Percentiles rank a stretch among this genome's conserved stretches.
Conservation (phyloP, 305 asterid genomes). For the Fraxinus dipetala region DNA sequence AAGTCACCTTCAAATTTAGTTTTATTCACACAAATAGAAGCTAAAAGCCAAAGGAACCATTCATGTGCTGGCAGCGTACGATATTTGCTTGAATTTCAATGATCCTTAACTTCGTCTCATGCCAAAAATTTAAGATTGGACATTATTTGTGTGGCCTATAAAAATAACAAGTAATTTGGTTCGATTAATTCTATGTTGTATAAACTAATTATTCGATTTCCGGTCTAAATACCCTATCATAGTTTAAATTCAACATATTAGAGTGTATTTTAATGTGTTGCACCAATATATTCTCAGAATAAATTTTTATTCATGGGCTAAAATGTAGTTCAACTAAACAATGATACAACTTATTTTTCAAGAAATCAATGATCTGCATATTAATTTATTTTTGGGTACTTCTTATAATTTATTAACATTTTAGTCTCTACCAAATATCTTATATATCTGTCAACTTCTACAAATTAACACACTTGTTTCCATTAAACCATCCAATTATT, state of each 20-base stretch:
- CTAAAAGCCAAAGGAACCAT: slow-evolving; percentile 14
- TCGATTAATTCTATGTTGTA: not conserved
- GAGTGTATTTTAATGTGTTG: not conserved
- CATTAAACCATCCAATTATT: not conserved
- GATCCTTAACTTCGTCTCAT: slow-evolving; percentile 26
- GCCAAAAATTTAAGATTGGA: not conserved
- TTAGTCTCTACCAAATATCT: too few relatives aligned
- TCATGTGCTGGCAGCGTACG: not conserved
- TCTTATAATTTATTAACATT: not conserved
- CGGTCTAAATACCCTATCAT: not conserved
- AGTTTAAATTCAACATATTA: not conserved
- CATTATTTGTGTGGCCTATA: not conserved
- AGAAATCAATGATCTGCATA: not conserved
- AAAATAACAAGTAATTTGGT: not conserved
- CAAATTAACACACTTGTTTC: not conserved
- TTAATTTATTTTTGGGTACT: not conserved
- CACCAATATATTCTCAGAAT: not conserved
- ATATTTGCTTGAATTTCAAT: not conserved
- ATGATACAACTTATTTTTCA: not conserved
- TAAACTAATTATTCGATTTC: not conserved
- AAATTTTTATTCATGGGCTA: not conserved
- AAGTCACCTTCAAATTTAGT: slow-evolving; percentile 25
- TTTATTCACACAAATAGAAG: slow-evolving; percentile 9
- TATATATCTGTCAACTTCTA: not conserved
- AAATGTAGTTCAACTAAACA: not conserved